Conservation (phyloP, 2,329 filamentous ascomycete genomes). For the Thielaviopsis populi region DNA sequence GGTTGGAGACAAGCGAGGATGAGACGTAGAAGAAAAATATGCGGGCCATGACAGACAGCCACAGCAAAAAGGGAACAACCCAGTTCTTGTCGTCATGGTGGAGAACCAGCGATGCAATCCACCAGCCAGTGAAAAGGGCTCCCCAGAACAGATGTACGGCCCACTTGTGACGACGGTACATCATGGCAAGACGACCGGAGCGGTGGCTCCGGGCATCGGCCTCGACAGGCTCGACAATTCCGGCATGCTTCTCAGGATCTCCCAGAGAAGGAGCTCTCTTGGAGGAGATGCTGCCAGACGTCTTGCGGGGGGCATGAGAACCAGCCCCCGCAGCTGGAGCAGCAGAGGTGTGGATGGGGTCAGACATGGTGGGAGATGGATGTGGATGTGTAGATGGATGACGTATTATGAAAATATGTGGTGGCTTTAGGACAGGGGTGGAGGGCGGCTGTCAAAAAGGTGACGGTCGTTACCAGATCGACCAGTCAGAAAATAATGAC, state of each 20-base stretch:
- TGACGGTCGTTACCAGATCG: background rate
- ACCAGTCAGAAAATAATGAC: background rate
- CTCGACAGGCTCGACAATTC: conserved; percentile 20
- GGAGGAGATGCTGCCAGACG: conserved; percentile 15
- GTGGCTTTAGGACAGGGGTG: background rate
- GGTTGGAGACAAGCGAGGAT: conserved; percentile 47
- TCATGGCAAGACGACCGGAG: conserved; percentile 21
- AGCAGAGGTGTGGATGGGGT: conserved; percentile 22
- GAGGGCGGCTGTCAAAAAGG: background rate
- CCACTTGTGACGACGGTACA: conserved; percentile 33
- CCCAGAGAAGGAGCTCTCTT: conserved; percentile 19
- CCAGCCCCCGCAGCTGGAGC: conserved; percentile 19
- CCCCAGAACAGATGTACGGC: conserved; percentile 33
- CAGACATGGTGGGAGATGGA: conserved; percentile 22
- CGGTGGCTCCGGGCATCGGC: conserved; percentile 19
- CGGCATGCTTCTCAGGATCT: conserved; percentile 27
- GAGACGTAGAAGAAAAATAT: conserved; percentile 61
- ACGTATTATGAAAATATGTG: background rate
- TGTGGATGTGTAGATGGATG: background rate
- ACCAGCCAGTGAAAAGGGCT: conserved; percentile 44
- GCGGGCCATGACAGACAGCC: conserved; percentile 58
- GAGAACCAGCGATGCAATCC: conserved; percentile 58
- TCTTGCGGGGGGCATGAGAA: conserved; percentile 8
- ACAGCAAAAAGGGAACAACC: conserved; percentile 73
- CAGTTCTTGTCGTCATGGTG: conserved; percentile 62